Evolutionary conservation across 345 rosid species (phyloP).

Genomic region (Jatropha curcas): DNA sequence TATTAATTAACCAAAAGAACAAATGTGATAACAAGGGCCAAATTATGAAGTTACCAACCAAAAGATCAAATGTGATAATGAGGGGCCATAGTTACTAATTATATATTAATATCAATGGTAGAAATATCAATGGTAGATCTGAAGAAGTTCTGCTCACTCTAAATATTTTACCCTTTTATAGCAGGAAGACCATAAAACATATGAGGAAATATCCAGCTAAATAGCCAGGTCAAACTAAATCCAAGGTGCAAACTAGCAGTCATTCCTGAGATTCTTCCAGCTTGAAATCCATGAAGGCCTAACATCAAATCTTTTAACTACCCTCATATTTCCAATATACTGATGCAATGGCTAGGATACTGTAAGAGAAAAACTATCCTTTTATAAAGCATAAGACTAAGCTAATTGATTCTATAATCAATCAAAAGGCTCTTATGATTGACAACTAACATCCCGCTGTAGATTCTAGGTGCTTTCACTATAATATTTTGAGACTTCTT

Average conservation of each 20-base stretch:
- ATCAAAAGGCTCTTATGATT: background rate
- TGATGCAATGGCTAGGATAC: background rate
- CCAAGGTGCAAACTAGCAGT: background rate
- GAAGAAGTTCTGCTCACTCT: background rate
- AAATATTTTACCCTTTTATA: background rate
- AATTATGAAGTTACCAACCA: too few species aligned
- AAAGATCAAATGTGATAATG: background rate
- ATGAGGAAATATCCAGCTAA: background rate
- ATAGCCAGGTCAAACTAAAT: background rate
- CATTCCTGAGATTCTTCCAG: background rate
- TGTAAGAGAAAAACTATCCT: background rate
- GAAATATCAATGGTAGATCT: background rate
- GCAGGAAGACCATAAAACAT: background rate
- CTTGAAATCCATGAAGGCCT: background rate
- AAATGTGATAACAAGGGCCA: too few species aligned
- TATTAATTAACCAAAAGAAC: background rate
- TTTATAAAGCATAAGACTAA: background rate
- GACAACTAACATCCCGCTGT: background rate
- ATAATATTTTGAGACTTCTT: background rate
- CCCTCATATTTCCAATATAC: background rate
- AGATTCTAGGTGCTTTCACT: background rate
- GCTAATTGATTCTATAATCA: background rate
- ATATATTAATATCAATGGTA: too few species aligned
- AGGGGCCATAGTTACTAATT: background rate
- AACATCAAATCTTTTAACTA: background rate